phyloP scores from a whole-genome alignment of 2,329 filamentous ascomycete species.

The Claviceps cyperi region DNA sequence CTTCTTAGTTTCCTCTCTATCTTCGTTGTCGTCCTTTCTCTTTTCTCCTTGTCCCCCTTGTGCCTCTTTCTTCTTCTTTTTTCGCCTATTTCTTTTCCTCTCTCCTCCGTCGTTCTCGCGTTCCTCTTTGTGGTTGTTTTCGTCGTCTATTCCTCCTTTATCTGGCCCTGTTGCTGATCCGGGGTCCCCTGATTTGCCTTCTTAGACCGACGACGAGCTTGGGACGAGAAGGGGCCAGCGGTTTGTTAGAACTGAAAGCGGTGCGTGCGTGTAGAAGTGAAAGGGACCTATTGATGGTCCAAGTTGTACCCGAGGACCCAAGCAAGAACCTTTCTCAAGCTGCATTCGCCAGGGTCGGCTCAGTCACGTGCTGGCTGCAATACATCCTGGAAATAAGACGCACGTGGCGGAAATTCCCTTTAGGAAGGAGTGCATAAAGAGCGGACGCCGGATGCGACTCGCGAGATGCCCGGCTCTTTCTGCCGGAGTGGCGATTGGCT shows the following conservation, averaged over 20 bases:
- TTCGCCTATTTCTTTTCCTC: neutral
- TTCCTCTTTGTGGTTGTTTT: neutral
- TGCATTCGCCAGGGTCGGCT: neutral
- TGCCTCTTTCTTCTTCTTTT: too few relatives aligned
- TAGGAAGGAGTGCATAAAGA: neutral
- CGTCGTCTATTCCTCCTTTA: neutral
- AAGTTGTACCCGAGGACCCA: neutral
- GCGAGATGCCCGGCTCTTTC: too few relatives aligned
- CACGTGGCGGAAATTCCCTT: neutral
- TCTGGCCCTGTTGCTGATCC: neutral
- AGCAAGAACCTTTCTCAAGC: neutral
- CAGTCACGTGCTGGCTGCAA: conserved; percentile 1
- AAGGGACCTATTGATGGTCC: neutral
- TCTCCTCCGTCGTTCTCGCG: neutral
- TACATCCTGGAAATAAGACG: neutral
- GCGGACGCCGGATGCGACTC: too few relatives aligned
- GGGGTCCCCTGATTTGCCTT: neutral
- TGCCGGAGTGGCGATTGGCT: too few relatives aligned
- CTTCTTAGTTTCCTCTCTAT: neutral
- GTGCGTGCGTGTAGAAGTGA: neutral
- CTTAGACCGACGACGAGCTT: neutral
- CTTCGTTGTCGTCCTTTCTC: too few relatives aligned
- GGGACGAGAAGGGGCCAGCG: neutral
- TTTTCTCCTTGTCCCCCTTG: neutral
- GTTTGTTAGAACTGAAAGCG: neutral